Conservation (phyloP, 257 asterid genomes). For the Jaltomata sinuosa region DNA sequence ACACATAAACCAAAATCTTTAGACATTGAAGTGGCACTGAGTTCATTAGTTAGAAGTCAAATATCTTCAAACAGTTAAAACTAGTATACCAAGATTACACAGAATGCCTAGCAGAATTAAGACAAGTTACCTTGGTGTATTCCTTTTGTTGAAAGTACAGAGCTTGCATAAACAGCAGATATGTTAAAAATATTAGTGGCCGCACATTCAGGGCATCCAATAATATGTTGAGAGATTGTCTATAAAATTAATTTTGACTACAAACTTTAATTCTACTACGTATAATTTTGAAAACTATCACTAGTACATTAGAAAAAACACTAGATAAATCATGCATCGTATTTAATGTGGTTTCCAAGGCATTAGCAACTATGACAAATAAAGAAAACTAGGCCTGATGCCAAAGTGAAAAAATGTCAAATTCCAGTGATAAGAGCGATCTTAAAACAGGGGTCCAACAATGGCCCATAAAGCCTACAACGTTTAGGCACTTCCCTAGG, state of each 20-base stretch:
- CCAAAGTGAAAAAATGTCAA: background rate
- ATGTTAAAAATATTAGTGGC: background rate
- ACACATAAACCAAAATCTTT: background rate
- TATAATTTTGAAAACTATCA: background rate
- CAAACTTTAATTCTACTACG: background rate
- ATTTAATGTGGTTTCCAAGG: background rate
- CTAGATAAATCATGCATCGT: background rate
- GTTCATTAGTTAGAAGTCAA: background rate
- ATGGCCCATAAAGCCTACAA: background rate
- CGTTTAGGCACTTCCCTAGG: background rate
- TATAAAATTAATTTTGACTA: background rate
- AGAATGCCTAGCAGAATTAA: background rate
- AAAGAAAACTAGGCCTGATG: background rate
- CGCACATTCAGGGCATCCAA: background rate
- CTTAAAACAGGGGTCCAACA: background rate
- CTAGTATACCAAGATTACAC: background rate
- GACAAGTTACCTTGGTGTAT: background rate
- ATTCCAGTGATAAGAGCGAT: background rate
- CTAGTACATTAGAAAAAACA: background rate
- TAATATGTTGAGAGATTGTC: background rate
- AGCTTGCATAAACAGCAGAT: background rate
- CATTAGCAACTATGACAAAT: background rate
- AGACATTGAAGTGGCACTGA: background rate
- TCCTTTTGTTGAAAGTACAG: background rate
- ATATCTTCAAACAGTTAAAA: background rate